Conservation (phyloP, 1,139 yeast genomes). For the Pichia terricola region DNA sequence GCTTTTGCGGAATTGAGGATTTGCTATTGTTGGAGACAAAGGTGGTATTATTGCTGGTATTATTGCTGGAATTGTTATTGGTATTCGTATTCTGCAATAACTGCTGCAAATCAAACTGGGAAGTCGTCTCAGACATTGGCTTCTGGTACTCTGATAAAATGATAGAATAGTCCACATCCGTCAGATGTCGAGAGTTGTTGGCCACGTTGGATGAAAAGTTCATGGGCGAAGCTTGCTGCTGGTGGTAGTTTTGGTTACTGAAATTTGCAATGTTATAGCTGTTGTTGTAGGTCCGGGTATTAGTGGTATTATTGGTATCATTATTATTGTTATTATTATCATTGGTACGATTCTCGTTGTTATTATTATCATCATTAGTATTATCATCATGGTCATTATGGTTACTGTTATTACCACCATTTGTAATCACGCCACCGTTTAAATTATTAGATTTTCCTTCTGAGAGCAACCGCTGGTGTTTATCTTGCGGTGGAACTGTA, state of each 20-base stretch:
- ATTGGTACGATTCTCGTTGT: background rate
- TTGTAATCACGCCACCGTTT: background rate
- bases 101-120: background rate
- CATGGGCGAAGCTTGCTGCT: too few relatives aligned
- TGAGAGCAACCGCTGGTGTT: background rate
- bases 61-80: background rate
- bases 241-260: too few relatives aligned
- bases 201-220: too few relatives aligned
- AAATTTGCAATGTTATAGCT: too few relatives aligned
- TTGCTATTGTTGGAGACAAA: too few relatives aligned
- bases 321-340: background rate
- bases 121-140: too few relatives aligned
- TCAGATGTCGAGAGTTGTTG: too few relatives aligned
- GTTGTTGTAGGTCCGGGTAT: background rate
- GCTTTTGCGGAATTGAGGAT: too few relatives aligned
- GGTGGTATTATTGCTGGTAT: background rate
- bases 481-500: too few relatives aligned
- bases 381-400: background rate
- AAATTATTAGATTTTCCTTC: background rate
- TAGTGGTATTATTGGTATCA: background rate
- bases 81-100: background rate
- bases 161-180: background rate
- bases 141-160: too few relatives aligned
- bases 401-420: background rate
- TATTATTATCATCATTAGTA: background rate